Evolutionary conservation across 768 basidiomycete genomes (phyloP).

Genomic region (Suillus tomentosus): DNA sequence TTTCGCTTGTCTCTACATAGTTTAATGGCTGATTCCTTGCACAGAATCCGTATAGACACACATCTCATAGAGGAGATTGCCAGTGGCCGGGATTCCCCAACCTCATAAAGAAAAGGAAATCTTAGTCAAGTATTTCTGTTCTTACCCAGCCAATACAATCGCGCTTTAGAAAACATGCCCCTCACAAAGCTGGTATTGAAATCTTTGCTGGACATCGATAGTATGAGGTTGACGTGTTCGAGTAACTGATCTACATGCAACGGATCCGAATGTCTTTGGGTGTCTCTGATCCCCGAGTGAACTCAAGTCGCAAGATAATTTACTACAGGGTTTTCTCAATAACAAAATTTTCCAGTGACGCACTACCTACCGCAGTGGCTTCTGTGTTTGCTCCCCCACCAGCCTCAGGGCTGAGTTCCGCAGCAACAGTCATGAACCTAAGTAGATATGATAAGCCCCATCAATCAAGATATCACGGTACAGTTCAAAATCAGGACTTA

Average conservation of each 20-base stretch:
- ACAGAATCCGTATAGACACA: slow-evolving; percentile 4
- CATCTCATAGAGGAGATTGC: neutral
- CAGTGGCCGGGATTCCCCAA: neutral
- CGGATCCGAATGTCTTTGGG: neutral
- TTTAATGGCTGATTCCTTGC: neutral
- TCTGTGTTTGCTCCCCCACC: neutral
- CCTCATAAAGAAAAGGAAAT: neutral
- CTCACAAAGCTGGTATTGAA: neutral
- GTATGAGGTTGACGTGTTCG: neutral
- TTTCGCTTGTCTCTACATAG: neutral
- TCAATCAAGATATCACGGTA: neutral
- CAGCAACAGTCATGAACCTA: slow-evolving; percentile 55
- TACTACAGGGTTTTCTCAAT: neutral
- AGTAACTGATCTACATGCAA: neutral
- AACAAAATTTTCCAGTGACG: neutral
- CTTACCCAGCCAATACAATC: neutral
- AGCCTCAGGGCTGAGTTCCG: slow-evolving; percentile 39
- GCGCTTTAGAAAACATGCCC: neutral
- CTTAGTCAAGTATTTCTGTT: neutral
- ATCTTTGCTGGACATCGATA: neutral
- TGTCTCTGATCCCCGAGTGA: neutral
- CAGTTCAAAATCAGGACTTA: slow-evolving; percentile 37
- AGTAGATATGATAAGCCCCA: slow-evolving; percentile 1
- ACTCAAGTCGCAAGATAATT: neutral
- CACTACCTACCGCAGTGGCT: neutral